Conservation (phyloP, 164 flowering plant genomes). For the grape (Vitis vinifera) region ASM3070453v1 NC_081814.1:987001-987500, state of each 20-base stretch:
- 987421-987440: no score
- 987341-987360: slow-evolving; percentile 14
- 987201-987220: background rate
- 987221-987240: background rate
- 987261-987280: background rate
- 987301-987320: slow-evolving; percentile 17
- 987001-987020: background rate
- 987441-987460: no score
- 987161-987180: background rate
- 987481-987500: no score
- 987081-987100: no score
- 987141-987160: background rate
- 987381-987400: no score
- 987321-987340: slow-evolving; percentile 10
- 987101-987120: slow-evolving; percentile 6
- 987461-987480: no score
- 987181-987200: slow-evolving; percentile 5
- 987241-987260: slow-evolving; percentile 7
- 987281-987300: no score
- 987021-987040: no score
- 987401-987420: no score
- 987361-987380: background rate
- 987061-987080: no score
- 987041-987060: no score
- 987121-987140: no score